Conservation (phyloP, 2,329 filamentous ascomycete species). For the Curvularia eragrostidis region DNA sequence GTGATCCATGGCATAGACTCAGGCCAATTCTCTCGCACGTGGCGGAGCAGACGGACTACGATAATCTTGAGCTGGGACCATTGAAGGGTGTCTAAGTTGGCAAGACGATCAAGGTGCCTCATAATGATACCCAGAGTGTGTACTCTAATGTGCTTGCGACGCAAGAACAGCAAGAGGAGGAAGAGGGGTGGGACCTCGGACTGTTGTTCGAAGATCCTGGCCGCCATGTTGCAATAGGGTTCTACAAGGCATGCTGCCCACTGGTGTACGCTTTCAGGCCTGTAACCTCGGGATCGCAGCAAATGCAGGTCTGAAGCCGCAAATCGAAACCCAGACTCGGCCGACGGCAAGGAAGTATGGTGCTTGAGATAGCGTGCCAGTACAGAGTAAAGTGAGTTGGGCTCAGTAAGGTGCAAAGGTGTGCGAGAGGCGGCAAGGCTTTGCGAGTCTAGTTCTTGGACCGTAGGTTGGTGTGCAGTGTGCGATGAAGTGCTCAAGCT, state of each 20-base stretch:
- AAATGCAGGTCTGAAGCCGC: constrained; percentile 27
- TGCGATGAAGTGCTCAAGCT: constrained; percentile 28
- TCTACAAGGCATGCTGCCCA: constrained; percentile 37
- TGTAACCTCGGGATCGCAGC: constrained; percentile 29
- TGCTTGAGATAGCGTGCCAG: constrained; percentile 36
- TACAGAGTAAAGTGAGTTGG: constrained; percentile 35
- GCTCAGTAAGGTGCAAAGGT: constrained; percentile 8
- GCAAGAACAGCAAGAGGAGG: constrained; percentile 41
- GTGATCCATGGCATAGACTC: constrained; percentile 44
- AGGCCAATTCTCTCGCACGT: constrained; percentile 41
- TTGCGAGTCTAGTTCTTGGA: background rate
- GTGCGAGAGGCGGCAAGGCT: background rate
- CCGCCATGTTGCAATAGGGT: constrained; percentile 25
- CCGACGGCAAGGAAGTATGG: constrained; percentile 11
- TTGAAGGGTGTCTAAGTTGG: constrained; percentile 20
- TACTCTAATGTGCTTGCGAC: constrained; percentile 34
- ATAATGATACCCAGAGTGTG: constrained; percentile 34
- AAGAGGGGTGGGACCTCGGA: constrained; percentile 36
- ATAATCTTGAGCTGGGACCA: constrained; percentile 38
- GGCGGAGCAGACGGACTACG: constrained; percentile 36
- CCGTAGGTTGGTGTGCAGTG: background rate
- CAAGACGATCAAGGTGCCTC: constrained; percentile 31
- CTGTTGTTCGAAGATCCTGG: constrained; percentile 25
- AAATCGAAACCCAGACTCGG: constrained; percentile 21
- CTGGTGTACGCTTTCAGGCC: constrained; percentile 21